Base-by-base conservation (phyloP, 139 green algal genomes). In the Chlorella sp. region DNA sequence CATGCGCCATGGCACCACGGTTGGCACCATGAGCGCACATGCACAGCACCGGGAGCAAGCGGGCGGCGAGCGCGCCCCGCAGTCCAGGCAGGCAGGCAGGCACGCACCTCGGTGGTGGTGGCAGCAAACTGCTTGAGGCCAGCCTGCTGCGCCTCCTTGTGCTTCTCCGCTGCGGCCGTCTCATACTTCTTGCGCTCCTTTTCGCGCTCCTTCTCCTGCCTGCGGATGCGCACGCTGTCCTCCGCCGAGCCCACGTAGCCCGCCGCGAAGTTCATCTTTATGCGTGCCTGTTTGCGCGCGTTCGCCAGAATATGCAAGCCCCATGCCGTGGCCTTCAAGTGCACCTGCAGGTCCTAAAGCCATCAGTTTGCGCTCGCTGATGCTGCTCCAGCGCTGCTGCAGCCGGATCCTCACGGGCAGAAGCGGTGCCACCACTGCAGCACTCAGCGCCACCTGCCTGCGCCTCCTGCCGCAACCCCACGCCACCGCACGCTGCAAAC, bases 241-340 rank as follows among this genome's bases (percentile, higher is more conserved):
- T 92, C 82, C 10, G 77, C 78, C 26, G 74, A 88, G 2, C 91
- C 91, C 14, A 96, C 90, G 68, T 96, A 96, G 2, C 91, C 91
- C 73, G 89, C 80, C 5, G 70, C 69, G 62, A 74, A 83, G 74
- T 81, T 86, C 33, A 5, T 64, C 55, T 32, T n/a, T n/a, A n/a
- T n/a, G n/a, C n/a, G n/a, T n/a, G n/a, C n/a, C n/a, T n/a, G n/a
- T n/a, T n/a, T n/a, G n/a, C n/a, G n/a, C n/a, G n/a, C n/a, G n/a
- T n/a, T n/a, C n/a, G n/a, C n/a, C n/a, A n/a, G n/a, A n/a, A n/a
- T n/a, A n/a, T n/a, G n/a, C n/a, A n/a, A n/a, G n/a, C n/a, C n/a
- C n/a, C n/a, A n/a, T n/a, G n/a, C n/a, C n/a, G n/a, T n/a, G n/a
- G n/a, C n/a, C n/a, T n/a, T n/a, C n/a, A n/a, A n/a, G n/a, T n/a